phyloP scores from a whole-genome alignment of 768 basidiomycete species.

The Nidularia sp. region DNA sequence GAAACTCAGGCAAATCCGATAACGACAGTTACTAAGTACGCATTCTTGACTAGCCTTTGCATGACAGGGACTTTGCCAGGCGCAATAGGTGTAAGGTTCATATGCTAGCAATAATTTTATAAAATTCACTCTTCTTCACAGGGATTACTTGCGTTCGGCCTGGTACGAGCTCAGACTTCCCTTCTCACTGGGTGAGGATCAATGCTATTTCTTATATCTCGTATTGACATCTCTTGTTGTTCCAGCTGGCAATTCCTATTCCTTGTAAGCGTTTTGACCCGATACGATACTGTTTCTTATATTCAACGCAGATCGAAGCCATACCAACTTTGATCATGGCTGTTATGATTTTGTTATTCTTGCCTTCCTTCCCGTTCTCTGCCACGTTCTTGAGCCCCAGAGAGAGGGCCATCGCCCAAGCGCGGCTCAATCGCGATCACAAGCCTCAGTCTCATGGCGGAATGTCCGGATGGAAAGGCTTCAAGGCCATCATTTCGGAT shows the following conservation, averaged over 20 bases:
- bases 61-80: constrained; percentile 59
- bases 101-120: background rate
- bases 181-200: constrained; percentile 29
- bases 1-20: background rate
- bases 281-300: background rate
- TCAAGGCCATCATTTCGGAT: constrained; percentile 48
- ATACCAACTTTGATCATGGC: constrained; percentile 56
- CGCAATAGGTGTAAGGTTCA: constrained; percentile 38
- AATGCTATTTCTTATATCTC: background rate
- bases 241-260: constrained; percentile 58
- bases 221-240: constrained; percentile 1
- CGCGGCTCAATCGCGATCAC: constrained; percentile 51
- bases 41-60: constrained; percentile 25
- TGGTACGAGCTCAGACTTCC: constrained; percentile 47
- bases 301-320: constrained; percentile 40
- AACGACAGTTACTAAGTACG: constrained; percentile 10
- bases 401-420: constrained; percentile 53
- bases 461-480: constrained; percentile 51
- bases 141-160: constrained; percentile 54
- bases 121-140: constrained; percentile 9
- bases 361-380: constrained; percentile 54
- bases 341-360: constrained; percentile 38
- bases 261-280: constrained; percentile 25
- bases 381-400: constrained; percentile 48
- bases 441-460: constrained; percentile 56